A percentile compares a stretch with the other conserved stretches of the same genome.
Evolutionary conservation across 805 yeast genomes (phyloP).

Genomic region (Kodamaea sagamina): DNA sequence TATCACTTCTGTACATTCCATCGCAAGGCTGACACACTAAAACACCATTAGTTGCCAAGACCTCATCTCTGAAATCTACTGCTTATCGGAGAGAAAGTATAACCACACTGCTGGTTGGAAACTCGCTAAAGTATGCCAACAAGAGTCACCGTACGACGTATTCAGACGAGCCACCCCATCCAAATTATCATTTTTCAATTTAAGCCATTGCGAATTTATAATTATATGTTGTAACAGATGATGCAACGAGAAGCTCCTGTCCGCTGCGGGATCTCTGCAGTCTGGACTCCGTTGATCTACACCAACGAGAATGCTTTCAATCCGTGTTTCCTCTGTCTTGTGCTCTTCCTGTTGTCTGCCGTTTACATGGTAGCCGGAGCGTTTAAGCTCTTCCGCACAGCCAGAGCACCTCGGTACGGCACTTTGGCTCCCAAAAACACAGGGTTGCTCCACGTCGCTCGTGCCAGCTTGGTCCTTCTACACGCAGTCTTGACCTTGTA

Average conservation of each 20-base stretch:
- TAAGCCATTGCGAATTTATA: neutral
- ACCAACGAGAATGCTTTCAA: conserved; percentile 34
- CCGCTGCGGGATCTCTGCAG: conserved; percentile 19
- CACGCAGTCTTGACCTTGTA: conserved; percentile 20
- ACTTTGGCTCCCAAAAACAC: conserved; percentile 23
- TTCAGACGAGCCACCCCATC: too few species aligned
- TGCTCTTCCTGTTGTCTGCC: conserved; percentile 14
- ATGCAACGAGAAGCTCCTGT: neutral
- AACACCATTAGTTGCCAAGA: too few species aligned
- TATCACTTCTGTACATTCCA: too few species aligned
- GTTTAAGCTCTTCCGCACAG: conserved; percentile 1
- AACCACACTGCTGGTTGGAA: too few species aligned
- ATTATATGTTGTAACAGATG: neutral
- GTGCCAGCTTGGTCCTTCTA: conserved; percentile 21
- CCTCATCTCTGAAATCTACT: too few species aligned
- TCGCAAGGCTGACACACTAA: too few species aligned
- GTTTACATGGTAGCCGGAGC: conserved; percentile 10
- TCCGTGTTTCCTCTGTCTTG: conserved; percentile 31
- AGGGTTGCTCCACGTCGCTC: conserved; percentile 27
- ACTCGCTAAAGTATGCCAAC: too few species aligned
- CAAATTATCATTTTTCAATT: neutral
- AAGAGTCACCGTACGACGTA: too few species aligned
- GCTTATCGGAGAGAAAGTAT: too few species aligned
- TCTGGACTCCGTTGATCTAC: conserved; percentile 25
- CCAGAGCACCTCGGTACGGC: conserved; percentile 19